phyloP scores from a whole-genome alignment of 2,329 filamentous ascomycete genomes.

The Aspergillus fumigatus region DNA sequence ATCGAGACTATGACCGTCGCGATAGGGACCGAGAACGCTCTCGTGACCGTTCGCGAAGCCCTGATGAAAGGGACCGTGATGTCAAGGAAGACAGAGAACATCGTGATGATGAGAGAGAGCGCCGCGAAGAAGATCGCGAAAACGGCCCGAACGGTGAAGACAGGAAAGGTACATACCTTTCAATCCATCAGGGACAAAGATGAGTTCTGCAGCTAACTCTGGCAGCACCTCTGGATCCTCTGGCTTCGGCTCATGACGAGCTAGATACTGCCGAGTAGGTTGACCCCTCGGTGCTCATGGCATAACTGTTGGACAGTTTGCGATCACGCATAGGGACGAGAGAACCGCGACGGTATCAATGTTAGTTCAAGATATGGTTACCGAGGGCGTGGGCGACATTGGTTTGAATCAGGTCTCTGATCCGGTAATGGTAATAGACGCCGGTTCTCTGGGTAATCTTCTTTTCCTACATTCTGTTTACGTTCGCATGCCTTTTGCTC shows the following conservation, averaged over 20 bases:
- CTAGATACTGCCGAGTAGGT: slow-evolving; percentile 84
- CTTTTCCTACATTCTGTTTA: neutral
- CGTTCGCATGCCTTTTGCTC: neutral
- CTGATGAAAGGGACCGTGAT: slow-evolving; percentile 56
- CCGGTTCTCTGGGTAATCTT: neutral
- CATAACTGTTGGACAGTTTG: neutral
- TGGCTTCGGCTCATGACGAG: slow-evolving; percentile 83
- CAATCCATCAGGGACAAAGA: neutral
- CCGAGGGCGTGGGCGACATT: neutral
- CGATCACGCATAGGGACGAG: neutral
- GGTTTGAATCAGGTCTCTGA: neutral
- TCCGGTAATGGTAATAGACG: neutral
- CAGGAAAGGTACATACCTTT: slow-evolving; percentile 66
- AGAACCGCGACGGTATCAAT: neutral
- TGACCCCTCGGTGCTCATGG: slow-evolving; percentile 14
- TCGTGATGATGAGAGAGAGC: slow-evolving; percentile 63
- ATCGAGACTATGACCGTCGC: slow-evolving; percentile 38
- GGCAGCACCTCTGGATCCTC: slow-evolving; percentile 62
- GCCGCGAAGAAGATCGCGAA: slow-evolving; percentile 67
- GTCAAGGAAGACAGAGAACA: slow-evolving; percentile 35
- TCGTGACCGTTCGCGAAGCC: slow-evolving; percentile 67
- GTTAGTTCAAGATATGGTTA: neutral
- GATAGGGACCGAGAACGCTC: slow-evolving; percentile 65
- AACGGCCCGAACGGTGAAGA: slow-evolving; percentile 80
- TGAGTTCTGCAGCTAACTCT: slow-evolving; percentile 13